These are phyloP conservation scores for Ormosia emarginata DNA, from an alignment of 306 rosid genomes.

Conservation along the genomic window DNA sequence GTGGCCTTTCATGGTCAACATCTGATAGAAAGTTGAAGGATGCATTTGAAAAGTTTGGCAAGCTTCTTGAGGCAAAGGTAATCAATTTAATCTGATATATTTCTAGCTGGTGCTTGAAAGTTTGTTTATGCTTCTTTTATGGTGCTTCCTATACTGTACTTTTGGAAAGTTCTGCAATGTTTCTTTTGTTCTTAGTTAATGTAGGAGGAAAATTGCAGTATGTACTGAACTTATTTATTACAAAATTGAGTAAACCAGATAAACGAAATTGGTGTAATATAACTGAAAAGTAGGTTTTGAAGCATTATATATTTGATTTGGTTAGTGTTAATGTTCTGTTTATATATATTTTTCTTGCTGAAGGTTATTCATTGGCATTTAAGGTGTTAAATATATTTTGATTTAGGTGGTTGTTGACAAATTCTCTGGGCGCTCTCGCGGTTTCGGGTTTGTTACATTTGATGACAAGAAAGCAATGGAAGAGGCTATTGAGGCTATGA, in stretches of 20 bases:
- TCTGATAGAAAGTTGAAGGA: conserved; percentile 81
- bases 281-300: background rate
- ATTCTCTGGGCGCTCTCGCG: conserved; percentile 97
- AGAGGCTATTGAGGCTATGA: conserved; percentile 92
- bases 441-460: conserved; percentile 97
- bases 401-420: conserved; percentile 92
- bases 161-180: conserved; percentile 5
- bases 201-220: conserved; percentile 1
- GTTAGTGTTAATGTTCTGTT: conserved; percentile 3
- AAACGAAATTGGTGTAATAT: background rate
- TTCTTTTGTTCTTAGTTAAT: background rate
- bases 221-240: background rate
- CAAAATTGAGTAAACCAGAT: background rate
- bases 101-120: background rate
- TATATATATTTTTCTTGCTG: background rate
- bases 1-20: conserved; percentile 98
- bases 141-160: background rate
- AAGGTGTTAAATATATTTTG: background rate
- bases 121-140: background rate
- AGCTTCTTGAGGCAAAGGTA: conserved; percentile 96
- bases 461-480: conserved; percentile 98
- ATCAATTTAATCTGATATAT: background rate
- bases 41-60: conserved; percentile 87
- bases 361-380: background rate
- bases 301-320: background rate